Conservation (phyloP, 164 flowering plant genomes). For the Aristolochia californica region DNA sequence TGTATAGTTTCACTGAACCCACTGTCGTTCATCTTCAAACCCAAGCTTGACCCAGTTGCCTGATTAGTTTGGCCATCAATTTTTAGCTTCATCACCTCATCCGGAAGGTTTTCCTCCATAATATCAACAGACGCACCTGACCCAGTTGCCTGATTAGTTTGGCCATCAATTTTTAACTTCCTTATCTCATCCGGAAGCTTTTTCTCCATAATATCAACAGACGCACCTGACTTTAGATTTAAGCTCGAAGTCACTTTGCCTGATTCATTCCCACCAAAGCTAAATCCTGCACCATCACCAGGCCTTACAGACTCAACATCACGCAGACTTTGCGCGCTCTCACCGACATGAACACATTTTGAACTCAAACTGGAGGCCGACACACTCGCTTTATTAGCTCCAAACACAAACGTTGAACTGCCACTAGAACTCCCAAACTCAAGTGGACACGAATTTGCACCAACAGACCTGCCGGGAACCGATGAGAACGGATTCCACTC, state of each 20-base stretch:
- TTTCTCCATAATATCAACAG: background rate
- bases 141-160: background rate
- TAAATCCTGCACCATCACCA: background rate
- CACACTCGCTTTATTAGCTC: conserved; percentile 10
- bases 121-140: background rate
- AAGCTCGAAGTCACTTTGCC: background rate
- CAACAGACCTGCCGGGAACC: conserved; percentile 7
- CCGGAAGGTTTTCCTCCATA: background rate
- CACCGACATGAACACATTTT: background rate
- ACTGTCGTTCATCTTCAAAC: background rate
- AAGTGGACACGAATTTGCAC: conserved; percentile 2
- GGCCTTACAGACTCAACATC: background rate
- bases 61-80: conserved; percentile 7
- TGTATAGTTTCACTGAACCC: conserved; percentile 1
- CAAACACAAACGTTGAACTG: conserved; percentile 18
- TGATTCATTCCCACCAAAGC: background rate
- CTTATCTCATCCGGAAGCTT: conserved; percentile 14
- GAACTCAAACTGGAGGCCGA: conserved; percentile 3
- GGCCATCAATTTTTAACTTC: conserved; percentile 22
- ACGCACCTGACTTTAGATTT: background rate
- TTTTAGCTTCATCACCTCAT: conserved; percentile 24
- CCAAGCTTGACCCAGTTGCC: background rate
- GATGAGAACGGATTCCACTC: conserved; percentile 17
- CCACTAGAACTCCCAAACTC: conserved; percentile 6
- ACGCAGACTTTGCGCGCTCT: too few relatives aligned